Evolutionary conservation across 768 basidiomycete genomes (phyloP).

Genomic region (Suillus occidentalis): DNA sequence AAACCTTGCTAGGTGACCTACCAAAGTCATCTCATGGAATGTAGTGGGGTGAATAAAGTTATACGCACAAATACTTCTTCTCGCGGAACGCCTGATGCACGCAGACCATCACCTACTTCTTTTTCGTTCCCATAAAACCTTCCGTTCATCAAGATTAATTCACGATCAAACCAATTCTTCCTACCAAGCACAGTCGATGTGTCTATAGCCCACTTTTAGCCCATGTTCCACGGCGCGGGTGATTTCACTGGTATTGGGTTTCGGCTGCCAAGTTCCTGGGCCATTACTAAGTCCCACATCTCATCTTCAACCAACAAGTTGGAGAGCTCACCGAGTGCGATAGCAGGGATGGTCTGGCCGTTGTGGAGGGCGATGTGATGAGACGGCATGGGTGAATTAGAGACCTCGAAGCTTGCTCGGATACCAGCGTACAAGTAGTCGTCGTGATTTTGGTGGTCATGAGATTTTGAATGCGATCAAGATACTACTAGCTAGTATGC

Average conservation of each 20-base stretch:
- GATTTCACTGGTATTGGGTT: slow-evolving; percentile 59
- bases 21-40: neutral
- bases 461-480: neutral
- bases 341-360: slow-evolving; percentile 50
- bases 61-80: slow-evolving; percentile 63
- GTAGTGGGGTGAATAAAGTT: neutral
- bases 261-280: slow-evolving; percentile 81
- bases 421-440: neutral
- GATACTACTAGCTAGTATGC: too few species aligned
- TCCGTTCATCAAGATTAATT: neutral
- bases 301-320: neutral
- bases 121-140: slow-evolving; percentile 76
- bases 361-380: slow-evolving; percentile 63
- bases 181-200: slow-evolving; percentile 68
- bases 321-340: slow-evolving; percentile 53
- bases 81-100: slow-evolving; percentile 71
- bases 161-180: slow-evolving; percentile 1
- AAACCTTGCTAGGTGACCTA: slow-evolving; percentile 75
- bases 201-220: slow-evolving; percentile 75
- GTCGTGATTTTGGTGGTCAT: neutral
- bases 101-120: slow-evolving; percentile 81
- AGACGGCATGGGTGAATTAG: slow-evolving; percentile 30
- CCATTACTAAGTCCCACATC: neutral
- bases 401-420: neutral
- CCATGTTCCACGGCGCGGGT: slow-evolving; percentile 69